Evolutionary conservation across 2,329 filamentous ascomycete species (phyloP).

Genomic region (Colletotrichum sp.): DNA sequence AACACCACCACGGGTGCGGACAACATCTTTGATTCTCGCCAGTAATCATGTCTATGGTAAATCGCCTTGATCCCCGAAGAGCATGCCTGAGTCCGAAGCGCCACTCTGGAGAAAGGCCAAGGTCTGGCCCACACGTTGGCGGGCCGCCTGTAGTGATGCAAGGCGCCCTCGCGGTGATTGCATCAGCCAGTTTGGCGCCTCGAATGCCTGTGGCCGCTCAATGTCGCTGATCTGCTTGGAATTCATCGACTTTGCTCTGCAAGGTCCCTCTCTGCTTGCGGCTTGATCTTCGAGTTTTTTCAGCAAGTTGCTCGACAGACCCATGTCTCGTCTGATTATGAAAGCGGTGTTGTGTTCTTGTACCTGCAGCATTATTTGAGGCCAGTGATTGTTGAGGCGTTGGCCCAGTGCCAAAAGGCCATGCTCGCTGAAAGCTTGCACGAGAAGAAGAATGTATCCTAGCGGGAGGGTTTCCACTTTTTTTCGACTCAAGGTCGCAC

Average conservation of each 20-base stretch:
- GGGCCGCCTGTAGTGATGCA: neutral
- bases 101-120: neutral
- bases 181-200: neutral
- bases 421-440: too few relatives aligned
- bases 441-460: too few relatives aligned
- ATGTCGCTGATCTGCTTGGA: neutral
- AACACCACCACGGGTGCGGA: neutral
- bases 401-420: neutral
- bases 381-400: too few relatives aligned
- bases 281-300: too few relatives aligned
- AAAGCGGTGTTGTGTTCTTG: too few relatives aligned
- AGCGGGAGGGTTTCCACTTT: too few relatives aligned
- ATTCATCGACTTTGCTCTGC: too few relatives aligned
- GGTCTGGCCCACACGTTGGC: neutral
- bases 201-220: neutral
- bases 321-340: too few relatives aligned
- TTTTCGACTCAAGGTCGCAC: too few relatives aligned
- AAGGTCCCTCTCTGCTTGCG: too few relatives aligned
- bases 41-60: neutral
- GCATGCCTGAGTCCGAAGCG: neutral
- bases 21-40: neutral
- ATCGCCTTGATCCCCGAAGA: accelerated
- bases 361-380: too few relatives aligned
- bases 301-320: too few relatives aligned
- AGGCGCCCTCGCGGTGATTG: neutral